phyloP scores from a whole-genome alignment of 2,329 filamentous ascomycete species.

The Magnaporthales sp. region DNA sequence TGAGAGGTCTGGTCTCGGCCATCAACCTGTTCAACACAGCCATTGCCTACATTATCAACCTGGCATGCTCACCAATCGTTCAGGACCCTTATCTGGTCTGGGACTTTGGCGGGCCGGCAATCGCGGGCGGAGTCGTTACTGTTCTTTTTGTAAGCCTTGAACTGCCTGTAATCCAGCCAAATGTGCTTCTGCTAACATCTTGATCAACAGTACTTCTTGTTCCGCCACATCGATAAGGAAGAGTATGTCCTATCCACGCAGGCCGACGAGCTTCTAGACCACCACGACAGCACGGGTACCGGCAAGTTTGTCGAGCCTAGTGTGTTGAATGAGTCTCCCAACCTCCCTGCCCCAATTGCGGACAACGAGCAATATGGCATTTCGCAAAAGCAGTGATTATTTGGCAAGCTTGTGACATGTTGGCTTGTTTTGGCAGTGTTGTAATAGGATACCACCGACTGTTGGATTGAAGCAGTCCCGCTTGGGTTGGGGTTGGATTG shows the following conservation, averaged over 20 bases:
- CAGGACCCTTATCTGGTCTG: slow-evolving; percentile 39
- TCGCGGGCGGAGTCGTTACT: slow-evolving; percentile 32
- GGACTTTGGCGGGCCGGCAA: slow-evolving; percentile 39
- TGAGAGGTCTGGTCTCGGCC: slow-evolving; percentile 61
- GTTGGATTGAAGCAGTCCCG: not conserved
- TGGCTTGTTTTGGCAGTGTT: not conserved
- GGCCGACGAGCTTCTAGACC: slow-evolving; percentile 16
- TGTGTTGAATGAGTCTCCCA: slow-evolving; percentile 15
- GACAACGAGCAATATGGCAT: slow-evolving; percentile 19
- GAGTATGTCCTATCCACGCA: slow-evolving; percentile 32
- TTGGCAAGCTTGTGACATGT: no score
- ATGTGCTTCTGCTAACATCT: not conserved
- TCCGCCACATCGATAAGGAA: slow-evolving; percentile 36
- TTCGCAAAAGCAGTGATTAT: slow-evolving; percentile 19
- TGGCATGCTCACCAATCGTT: slow-evolving; percentile 31
- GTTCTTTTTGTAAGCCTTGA: slow-evolving; percentile 24
- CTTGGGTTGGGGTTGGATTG: no score
- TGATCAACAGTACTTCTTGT: slow-evolving; percentile 31
- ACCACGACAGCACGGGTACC: slow-evolving; percentile 10
- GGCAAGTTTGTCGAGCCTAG: slow-evolving; percentile 12
- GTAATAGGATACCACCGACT: not conserved
- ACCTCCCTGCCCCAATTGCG: slow-evolving; percentile 16
- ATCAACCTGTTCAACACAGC: slow-evolving; percentile 28
- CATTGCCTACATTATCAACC: slow-evolving; percentile 28
- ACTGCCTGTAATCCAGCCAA: no score